Base-by-base conservation (phyloP, 768 basidiomycete species). In the Lactifluus piperatus region DNA sequence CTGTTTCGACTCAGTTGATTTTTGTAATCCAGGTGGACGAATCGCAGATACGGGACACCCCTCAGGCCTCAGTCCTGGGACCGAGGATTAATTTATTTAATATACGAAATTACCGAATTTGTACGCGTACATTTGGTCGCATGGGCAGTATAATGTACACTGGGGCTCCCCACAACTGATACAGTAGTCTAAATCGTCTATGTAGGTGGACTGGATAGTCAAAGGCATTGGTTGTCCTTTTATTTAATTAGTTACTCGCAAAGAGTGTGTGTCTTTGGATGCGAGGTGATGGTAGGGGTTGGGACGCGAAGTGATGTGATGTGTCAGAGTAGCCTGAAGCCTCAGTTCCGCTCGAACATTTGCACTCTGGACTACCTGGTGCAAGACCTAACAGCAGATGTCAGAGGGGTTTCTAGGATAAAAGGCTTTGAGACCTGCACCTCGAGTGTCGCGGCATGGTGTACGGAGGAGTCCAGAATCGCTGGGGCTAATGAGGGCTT, bases 401-500 rank as follows among this genome's bases (percentile, higher is more conserved):
- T 56, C 16, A 56, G 47, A 10, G 9, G 5, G 30, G 16, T 11
- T 47, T 20, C 14, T 41, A n/a, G 2, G 13, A 1, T 13, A 1
- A 16, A 8, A 16, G 22, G 22, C 13, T 6, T 26, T 1, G 3
- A 22, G 11, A 44, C 26, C 20, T 18, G 34, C 11, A 56, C 55
- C 20, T 29, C 37, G 22, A 56, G 55, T 22, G 49, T 50, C 11
- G 39, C 30, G 4, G 22, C 24, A 11, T 7, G n/a, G 49, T 49
- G 55, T 30, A 34, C 43, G 1, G 41, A 24, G n/a, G 22, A 13
- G 16, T 45, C 41, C 22, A 47, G 44, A 41, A 37, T 2, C 11
- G 29, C 55, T 41, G 30, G 55, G 11, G 36, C 56, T 49, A 57
- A 29, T 26, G 56, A 57, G 7, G 56, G 56, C 41, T 57, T 57